phyloP scores from a whole-genome alignment of 441 rosid genomes.

The Dalechampia spathulata region DNA sequence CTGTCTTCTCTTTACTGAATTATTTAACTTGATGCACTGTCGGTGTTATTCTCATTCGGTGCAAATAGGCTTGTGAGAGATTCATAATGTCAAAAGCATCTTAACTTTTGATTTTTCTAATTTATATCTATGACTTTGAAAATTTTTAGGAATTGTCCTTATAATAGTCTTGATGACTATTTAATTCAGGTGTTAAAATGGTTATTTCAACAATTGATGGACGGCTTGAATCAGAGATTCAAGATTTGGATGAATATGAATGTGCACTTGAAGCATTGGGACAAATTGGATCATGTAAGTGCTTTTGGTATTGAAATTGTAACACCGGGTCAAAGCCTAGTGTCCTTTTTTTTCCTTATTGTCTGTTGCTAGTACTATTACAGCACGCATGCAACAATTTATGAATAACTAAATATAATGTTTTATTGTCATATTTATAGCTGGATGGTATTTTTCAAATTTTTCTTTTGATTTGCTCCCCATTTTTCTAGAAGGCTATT shows the following conservation, averaged over 20 bases:
- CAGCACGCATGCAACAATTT: neutral
- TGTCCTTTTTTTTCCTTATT: no score
- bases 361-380: neutral
- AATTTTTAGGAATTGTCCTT: slow-evolving; percentile 2
- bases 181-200: slow-evolving; percentile 45
- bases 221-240: slow-evolving; percentile 38
- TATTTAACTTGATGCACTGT: slow-evolving; percentile 3
- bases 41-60: no score
- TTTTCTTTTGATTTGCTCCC: neutral
- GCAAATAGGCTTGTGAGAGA: no score
- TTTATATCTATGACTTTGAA: neutral
- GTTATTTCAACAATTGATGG: slow-evolving; percentile 63
- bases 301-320: no score
- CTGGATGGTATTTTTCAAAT: no score
- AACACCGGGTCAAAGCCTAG: no score
- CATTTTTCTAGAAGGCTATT: neutral
- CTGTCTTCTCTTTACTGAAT: neutral
- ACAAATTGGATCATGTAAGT: slow-evolving; percentile 78
- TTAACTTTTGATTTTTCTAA: neutral
- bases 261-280: slow-evolving; percentile 84
- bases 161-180: slow-evolving; percentile 7
- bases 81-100: neutral
- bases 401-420: neutral
- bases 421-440: neutral
- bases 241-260: slow-evolving; percentile 60